Conservation (phyloP, 2,329 filamentous ascomycete species). For the Stachybotrys chlorohalonatus region DNA sequence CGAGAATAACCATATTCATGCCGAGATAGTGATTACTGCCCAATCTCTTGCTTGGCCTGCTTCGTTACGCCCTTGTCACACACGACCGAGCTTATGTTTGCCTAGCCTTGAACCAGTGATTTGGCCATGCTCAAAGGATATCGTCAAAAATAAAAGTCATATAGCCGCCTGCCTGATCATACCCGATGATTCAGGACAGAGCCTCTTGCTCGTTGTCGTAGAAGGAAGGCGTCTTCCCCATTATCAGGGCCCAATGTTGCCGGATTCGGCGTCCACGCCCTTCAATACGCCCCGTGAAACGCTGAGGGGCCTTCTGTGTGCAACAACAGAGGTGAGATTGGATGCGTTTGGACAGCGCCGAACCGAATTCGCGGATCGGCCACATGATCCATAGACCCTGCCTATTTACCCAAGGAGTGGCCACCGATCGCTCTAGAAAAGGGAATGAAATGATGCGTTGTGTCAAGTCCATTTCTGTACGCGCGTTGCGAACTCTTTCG, state of each 20-base stretch:
- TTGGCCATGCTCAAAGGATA: too few relatives aligned
- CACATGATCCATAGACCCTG: background rate
- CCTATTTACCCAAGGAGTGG: background rate
- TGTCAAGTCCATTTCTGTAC: background rate
- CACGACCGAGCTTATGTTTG: too few relatives aligned
- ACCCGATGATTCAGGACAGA: too few relatives aligned
- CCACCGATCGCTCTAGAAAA: background rate
- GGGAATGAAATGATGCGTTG: background rate
- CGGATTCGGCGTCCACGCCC: background rate
- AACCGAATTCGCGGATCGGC: background rate
- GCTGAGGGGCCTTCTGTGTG: background rate
- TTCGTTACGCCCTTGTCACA: too few relatives aligned
- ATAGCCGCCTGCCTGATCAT: too few relatives aligned
- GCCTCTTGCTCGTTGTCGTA: background rate
- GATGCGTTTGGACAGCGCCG: conserved; percentile 1
- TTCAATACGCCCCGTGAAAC: background rate
- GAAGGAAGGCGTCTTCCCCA: background rate
- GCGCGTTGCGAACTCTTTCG: too few relatives aligned
- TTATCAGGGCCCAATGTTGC: background rate
- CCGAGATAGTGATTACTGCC: too few relatives aligned
- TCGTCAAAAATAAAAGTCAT: too few relatives aligned
- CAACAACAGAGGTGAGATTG: background rate
- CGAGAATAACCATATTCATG: too few relatives aligned
- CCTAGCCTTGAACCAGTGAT: too few relatives aligned
- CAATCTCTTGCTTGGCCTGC: too few relatives aligned